phyloP scores from a whole-genome alignment of 331 rosid species.

The Rhamnella rubrinervis region DNA sequence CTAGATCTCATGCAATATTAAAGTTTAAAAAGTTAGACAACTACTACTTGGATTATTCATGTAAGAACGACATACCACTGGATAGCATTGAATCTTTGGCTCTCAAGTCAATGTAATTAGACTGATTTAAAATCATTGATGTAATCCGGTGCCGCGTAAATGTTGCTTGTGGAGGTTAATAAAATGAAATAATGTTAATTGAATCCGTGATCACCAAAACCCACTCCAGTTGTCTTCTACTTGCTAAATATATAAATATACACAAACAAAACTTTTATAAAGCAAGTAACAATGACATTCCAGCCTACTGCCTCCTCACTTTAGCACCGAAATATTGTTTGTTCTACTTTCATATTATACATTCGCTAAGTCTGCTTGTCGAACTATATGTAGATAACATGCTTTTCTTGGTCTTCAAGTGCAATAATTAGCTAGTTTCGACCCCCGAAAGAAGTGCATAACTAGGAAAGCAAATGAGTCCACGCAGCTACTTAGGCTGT shows the following conservation, averaged over 20 bases:
- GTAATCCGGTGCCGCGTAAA: slow-evolving; percentile 19
- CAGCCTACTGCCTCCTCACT: slow-evolving; percentile 31
- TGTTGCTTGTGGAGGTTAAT: slow-evolving; percentile 8
- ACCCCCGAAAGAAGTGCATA: not conserved
- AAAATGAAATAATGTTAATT: slow-evolving; percentile 7
- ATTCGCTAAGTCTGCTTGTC: not conserved
- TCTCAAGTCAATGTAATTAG: slow-evolving; percentile 32
- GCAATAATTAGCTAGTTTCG: not conserved
- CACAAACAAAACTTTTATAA: slow-evolving; percentile 10
- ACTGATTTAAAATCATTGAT: slow-evolving; percentile 6
- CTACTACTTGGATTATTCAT: slow-evolving; percentile 15
- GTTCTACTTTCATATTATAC: not conserved
- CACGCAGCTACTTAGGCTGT: slow-evolving; percentile 18
- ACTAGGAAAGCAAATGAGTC: slow-evolving; percentile 34
- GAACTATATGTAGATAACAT: slow-evolving; percentile 24
- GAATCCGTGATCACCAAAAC: slow-evolving; percentile 8
- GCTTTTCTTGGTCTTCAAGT: slow-evolving; percentile 12
- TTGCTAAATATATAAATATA: slow-evolving; percentile 11
- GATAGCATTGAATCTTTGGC: slow-evolving; percentile 32
- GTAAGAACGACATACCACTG: slow-evolving; percentile 15
- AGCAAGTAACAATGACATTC: slow-evolving; percentile 28
- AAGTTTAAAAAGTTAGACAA: slow-evolving; percentile 24
- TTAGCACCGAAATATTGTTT: slow-evolving; percentile 10
- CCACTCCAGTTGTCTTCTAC: slow-evolving; percentile 34
- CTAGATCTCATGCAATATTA: not conserved